phyloP scores from a whole-genome alignment of 331 rosid genomes.

The Erythrophleum ivorense region DNA sequence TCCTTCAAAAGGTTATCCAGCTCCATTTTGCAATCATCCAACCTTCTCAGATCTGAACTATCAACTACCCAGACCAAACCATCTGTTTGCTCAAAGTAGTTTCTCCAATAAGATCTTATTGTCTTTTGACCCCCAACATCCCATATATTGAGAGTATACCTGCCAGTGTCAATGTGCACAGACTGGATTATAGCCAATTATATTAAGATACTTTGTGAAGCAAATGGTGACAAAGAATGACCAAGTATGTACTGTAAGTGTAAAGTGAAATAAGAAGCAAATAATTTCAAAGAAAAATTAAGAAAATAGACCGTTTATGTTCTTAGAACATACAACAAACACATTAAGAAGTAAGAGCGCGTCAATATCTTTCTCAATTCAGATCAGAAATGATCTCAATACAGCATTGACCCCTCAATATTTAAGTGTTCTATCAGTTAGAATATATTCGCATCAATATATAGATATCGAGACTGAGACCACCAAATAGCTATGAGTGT shows the following conservation, averaged over 20 bases:
- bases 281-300: neutral
- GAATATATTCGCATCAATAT: neutral
- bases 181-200: constrained; percentile 6
- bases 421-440: neutral
- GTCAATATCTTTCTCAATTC: neutral
- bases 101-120: constrained; percentile 93
- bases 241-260: neutral
- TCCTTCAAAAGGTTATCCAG: constrained; percentile 88
- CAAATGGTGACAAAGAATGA: constrained; percentile 18
- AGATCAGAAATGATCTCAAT: neutral
- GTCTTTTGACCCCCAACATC: constrained; percentile 97
- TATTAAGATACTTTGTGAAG: neutral
- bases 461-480: neutral
- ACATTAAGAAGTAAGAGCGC: constrained; percentile 7
- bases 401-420: neutral
- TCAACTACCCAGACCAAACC: constrained; percentile 96
- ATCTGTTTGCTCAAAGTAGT: constrained; percentile 96
- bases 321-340: constrained; percentile 3
- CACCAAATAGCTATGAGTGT: neutral
- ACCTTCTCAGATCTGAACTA: constrained; percentile 87
- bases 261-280: constrained; percentile 19
- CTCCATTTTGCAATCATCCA: constrained; percentile 90
- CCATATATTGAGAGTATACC: constrained; percentile 95
- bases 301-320: neutral
- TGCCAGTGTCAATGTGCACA: constrained; percentile 43